phyloP scores from a whole-genome alignment of 2,329 filamentous ascomycete species.

The Nothophaeocryptopus gaeumannii region DNA sequence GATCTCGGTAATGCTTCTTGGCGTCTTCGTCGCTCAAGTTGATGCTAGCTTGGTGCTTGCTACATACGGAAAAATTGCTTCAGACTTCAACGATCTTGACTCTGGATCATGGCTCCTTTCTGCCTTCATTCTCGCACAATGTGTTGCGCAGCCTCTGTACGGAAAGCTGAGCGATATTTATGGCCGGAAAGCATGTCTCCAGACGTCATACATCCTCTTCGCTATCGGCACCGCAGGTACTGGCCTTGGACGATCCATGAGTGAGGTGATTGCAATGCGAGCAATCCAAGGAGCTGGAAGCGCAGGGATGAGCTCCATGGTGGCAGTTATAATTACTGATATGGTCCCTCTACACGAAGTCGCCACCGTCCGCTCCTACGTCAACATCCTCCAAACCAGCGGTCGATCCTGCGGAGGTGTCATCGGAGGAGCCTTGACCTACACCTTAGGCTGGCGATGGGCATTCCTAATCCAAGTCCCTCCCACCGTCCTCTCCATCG shows the following conservation, averaged over 20 bases:
- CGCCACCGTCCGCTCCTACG: conserved; percentile 50
- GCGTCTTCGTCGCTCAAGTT: conserved; percentile 64
- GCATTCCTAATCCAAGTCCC: conserved; percentile 60
- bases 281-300: conserved; percentile 45
- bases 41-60: conserved; percentile 66
- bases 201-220: conserved; percentile 43
- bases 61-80: conserved; percentile 57
- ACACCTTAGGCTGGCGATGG: conserved; percentile 65
- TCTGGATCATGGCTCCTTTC: conserved; percentile 46
- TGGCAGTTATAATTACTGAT: conserved; percentile 50
- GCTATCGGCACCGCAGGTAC: conserved; percentile 41
- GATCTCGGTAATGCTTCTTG: conserved; percentile 39
- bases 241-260: conserved; percentile 39
- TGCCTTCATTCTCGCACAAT: conserved; percentile 44
- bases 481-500: conserved; percentile 51
- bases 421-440: conserved; percentile 59
- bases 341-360: conserved; percentile 50
- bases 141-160: conserved; percentile 43
- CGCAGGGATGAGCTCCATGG: conserved; percentile 45
- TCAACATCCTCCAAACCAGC: conserved; percentile 51
- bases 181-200: conserved; percentile 42
- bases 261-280: conserved; percentile 42
- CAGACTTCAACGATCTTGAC: conserved; percentile 44
- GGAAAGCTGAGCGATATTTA: conserved; percentile 48
- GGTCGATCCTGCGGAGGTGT: conserved; percentile 53